Evolutionary conservation across 2,329 filamentous ascomycete species (phyloP).

Genomic region (Plectosphaerella cucumerina): DNA sequence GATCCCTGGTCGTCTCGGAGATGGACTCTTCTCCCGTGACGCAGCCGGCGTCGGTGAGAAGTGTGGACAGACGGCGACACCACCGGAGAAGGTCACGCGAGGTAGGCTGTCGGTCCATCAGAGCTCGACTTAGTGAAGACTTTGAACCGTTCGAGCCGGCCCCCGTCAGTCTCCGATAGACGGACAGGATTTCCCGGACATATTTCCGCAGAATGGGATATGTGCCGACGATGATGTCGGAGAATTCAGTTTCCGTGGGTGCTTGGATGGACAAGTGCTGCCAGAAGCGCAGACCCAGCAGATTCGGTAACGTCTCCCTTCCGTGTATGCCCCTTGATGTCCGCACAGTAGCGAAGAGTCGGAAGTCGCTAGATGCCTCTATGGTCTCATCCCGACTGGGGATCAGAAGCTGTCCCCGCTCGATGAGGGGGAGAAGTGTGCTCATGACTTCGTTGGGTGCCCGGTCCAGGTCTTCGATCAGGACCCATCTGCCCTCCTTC

Average conservation of each 20-base stretch:
- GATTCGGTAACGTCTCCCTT: slow-evolving; percentile 61
- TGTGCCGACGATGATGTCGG: slow-evolving; percentile 65
- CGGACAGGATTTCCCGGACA: slow-evolving; percentile 52
- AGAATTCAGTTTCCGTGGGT: slow-evolving; percentile 66
- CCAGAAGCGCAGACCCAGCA: slow-evolving; percentile 88
- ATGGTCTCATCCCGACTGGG: slow-evolving; percentile 85
- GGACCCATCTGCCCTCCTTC: slow-evolving; percentile 88
- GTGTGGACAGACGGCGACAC: slow-evolving; percentile 70
- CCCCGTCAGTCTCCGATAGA: slow-evolving; percentile 50
- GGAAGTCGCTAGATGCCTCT: slow-evolving; percentile 77
- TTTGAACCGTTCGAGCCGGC: slow-evolving; percentile 34
- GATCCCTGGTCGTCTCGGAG: slow-evolving; percentile 67
- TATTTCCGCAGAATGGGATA: slow-evolving; percentile 67
- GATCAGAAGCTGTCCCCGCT: slow-evolving; percentile 85
- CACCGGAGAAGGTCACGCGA: slow-evolving; percentile 86
- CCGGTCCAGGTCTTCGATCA: slow-evolving; percentile 94
- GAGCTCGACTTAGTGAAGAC: slow-evolving; percentile 33
- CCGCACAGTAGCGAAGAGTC: slow-evolving; percentile 86
- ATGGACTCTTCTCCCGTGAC: slow-evolving; percentile 67
- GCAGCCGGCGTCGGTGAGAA: slow-evolving; percentile 56
- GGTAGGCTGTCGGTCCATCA: slow-evolving; percentile 51
- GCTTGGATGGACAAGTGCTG: slow-evolving; percentile 65
- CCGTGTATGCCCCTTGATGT: slow-evolving; percentile 67
- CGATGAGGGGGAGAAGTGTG: slow-evolving; percentile 85
- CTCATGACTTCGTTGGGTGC: slow-evolving; percentile 94